Evolutionary conservation across 2,329 filamentous ascomycete genomes (phyloP), one percentile per base, ranked within the genome.

Genomic region (Aureobasidium sp.): DNA sequence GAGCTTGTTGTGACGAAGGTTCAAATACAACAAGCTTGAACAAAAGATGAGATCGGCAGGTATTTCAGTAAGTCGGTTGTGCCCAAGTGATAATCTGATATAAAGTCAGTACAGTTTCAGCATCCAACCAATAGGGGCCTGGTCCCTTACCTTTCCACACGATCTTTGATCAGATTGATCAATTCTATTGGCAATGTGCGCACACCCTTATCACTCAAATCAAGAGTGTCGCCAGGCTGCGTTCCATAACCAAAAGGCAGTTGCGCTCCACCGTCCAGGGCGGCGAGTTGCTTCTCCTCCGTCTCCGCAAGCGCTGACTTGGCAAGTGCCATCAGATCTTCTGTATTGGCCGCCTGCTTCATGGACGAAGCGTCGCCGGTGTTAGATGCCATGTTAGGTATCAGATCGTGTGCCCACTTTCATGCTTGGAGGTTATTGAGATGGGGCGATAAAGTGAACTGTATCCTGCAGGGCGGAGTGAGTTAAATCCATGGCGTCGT

Each of bases 1-100:
- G 64, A 90, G 83, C 62, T 80, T 75, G 64, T 90, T 91, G 69
- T 86, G 86, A 64, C 86, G 77, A 57, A 90, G 82, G 62, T 91
- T 91, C 56, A 91, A 78, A 66, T 91, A 91, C 57, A 86, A 83
- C 56, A 91, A 71, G 45, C 85, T 85, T 37, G 81, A 84, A 70
- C 86, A 90, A 70, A 90, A 86, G 30, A 84, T 77, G 61, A 90
- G 86, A 51, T 85, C 79, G 21, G 74, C 64, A 5, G 87, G 87
- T 41, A 91, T 79, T n/a, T 79, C 76, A 27, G 80, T 76, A 55
- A 90, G 74, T 60, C 81, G 82, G 67, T 90, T 90, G 70, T 90
- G 86, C n/a, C 86, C 89, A 59, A 91, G 74, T 45, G 87, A 87
- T 50, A 91, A 79, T 61, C 86, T 90, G 64, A 40, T 29, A 17